Conservation (phyloP, 345 rosid species). For the Adansonia digitata region DNA sequence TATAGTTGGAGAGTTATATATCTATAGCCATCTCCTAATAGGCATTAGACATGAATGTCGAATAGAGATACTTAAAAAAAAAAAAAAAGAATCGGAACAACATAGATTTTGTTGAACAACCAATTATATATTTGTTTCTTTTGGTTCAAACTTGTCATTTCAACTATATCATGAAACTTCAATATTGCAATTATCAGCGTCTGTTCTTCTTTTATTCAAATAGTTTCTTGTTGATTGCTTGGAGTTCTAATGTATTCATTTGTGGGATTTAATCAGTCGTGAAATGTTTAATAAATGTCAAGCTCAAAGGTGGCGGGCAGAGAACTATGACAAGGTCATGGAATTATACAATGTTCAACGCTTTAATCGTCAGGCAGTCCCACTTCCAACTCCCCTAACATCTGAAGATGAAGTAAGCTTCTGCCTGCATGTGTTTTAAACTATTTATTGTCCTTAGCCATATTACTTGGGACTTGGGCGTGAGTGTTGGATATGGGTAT, state of each 20-base stretch:
- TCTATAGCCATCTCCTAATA: too few relatives aligned
- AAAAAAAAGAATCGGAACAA: too few relatives aligned
- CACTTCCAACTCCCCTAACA: conserved; percentile 63
- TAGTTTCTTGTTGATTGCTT: background rate
- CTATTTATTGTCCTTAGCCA: background rate
- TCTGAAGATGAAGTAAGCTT: conserved; percentile 70
- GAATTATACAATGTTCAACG: conserved; percentile 86
- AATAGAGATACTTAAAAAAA: too few relatives aligned
- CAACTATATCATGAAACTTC: conserved; percentile 1
- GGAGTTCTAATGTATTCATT: conserved; percentile 3
- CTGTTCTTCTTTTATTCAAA: conserved; percentile 1
- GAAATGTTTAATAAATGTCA: conserved; percentile 92
- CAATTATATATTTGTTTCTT: background rate
- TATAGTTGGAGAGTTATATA: too few relatives aligned
- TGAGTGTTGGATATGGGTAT: too few relatives aligned
- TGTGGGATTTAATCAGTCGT: conserved; percentile 46
- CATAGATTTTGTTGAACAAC: background rate
- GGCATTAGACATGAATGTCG: background rate
- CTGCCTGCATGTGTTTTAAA: background rate
- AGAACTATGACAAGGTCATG: conserved; percentile 83
- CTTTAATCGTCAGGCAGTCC: conserved; percentile 60
- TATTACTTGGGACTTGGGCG: too few relatives aligned
- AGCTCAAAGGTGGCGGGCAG: conserved; percentile 97
- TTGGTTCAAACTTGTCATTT: background rate
- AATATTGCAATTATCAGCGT: background rate